Evolutionary conservation across 257 asterid species (phyloP).

Genomic region (Solanum sejunctum): DNA sequence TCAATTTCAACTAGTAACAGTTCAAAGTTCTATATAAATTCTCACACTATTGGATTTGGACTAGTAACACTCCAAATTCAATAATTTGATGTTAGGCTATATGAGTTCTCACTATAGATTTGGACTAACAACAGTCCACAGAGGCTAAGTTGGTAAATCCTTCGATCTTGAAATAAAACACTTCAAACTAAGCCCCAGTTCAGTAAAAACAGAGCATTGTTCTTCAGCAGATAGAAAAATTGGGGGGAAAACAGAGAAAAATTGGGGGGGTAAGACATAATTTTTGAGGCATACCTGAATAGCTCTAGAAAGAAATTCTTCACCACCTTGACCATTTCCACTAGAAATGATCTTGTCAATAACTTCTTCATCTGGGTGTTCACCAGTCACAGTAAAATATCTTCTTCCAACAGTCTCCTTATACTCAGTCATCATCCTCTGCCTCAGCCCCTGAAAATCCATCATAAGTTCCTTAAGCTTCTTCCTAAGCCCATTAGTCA

Average conservation of each 20-base stretch:
- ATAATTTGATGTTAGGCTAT: background rate
- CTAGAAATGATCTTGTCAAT: slow-evolving; percentile 68
- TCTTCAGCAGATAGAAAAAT: background rate
- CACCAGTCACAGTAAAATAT: slow-evolving; percentile 81
- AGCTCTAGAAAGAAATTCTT: slow-evolving; percentile 70
- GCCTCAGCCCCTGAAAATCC: slow-evolving; percentile 85
- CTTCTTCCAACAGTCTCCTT: slow-evolving; percentile 81
- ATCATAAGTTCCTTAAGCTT: slow-evolving; percentile 90
- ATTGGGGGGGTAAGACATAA: background rate
- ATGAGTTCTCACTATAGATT: background rate
- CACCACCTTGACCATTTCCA: slow-evolving; percentile 61
- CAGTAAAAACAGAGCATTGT: background rate
- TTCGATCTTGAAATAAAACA: background rate
- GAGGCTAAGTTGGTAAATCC: background rate
- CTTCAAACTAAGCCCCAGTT: background rate
- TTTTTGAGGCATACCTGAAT: slow-evolving; percentile 36
- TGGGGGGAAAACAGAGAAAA: background rate
- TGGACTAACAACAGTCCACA: background rate
- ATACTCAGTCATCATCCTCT: slow-evolving; percentile 83
- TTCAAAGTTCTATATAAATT: background rate
- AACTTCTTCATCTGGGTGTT: slow-evolving; percentile 50
- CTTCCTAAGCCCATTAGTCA: slow-evolving; percentile 86
- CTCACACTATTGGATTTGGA: background rate
- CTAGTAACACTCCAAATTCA: background rate
- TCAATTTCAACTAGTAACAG: background rate